Evolutionary conservation across 257 asterid genomes (phyloP).

Genomic region (Ehretia macrophylla): DNA sequence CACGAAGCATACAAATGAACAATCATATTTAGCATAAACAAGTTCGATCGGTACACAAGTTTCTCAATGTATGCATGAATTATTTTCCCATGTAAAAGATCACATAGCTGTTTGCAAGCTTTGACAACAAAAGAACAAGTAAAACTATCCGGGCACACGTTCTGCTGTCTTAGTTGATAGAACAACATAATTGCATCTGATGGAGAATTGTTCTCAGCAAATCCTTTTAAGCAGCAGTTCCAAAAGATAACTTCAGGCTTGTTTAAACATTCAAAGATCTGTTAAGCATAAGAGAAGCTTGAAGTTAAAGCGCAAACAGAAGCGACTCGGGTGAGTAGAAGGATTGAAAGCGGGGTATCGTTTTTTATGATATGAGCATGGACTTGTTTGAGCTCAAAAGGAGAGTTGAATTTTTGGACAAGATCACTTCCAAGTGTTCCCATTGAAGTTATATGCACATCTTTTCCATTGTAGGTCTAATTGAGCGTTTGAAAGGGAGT

Average conservation of each 20-base stretch:
- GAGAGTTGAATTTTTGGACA: conserved; percentile 30
- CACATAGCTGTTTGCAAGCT: conserved; percentile 37
- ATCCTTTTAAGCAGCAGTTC: conserved; percentile 50
- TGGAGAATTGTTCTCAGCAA: conserved; percentile 45
- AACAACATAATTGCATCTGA: conserved; percentile 52
- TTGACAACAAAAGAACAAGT: conserved; percentile 62
- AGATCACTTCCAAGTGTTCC: conserved; percentile 17
- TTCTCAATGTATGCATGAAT: conserved; percentile 45
- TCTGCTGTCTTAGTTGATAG: conserved; percentile 35
- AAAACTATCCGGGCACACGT: conserved; percentile 41
- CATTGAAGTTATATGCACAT: background rate
- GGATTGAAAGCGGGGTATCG: conserved; percentile 35
- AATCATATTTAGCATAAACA: conserved; percentile 43
- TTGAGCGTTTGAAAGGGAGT: background rate
- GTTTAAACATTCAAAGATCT: conserved; percentile 26
- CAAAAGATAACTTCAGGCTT: conserved; percentile 30
- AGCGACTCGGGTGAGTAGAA: conserved; percentile 53
- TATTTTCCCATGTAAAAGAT: conserved; percentile 41
- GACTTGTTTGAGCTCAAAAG: conserved; percentile 47
- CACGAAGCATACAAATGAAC: conserved; percentile 53
- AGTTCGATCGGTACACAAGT: conserved; percentile 41
- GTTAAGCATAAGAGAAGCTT: conserved; percentile 46
- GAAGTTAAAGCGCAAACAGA: conserved; percentile 62
- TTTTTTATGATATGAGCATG: conserved; percentile 46
- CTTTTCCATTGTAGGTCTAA: background rate